A percentile compares a stretch with the other conserved stretches of the same genome.
Conservation (phyloP, 1,284 basidiomycete species). For the Sanghuangporus sanghuang region DNA sequence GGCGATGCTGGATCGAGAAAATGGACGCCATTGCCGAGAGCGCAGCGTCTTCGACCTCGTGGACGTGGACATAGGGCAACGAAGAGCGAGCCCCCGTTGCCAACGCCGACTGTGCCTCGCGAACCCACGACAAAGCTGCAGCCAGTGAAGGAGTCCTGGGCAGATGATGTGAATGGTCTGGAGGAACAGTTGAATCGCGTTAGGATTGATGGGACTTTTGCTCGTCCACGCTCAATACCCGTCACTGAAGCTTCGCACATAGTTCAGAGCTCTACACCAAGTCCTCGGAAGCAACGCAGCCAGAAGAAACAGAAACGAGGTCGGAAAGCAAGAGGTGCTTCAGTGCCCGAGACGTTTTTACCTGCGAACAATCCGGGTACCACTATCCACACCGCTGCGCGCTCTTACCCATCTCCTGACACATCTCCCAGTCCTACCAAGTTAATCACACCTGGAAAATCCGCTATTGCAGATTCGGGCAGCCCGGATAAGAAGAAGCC, state of each 20-base stretch:
- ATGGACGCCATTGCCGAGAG: neutral
- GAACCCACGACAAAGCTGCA: neutral
- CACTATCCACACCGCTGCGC: neutral
- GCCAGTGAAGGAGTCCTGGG: neutral
- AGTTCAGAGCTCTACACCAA: neutral
- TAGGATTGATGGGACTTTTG: neutral
- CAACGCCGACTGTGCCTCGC: neutral
- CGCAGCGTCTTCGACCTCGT: neutral
- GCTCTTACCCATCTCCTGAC: conserved; percentile 24
- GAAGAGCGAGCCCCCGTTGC: conserved; percentile 11
- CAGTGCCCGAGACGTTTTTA: neutral
- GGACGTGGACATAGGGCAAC: conserved; percentile 11
- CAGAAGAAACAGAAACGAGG: neutral
- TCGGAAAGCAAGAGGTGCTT: neutral
- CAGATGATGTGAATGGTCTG: neutral
- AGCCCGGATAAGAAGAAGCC: conserved; percentile 18
- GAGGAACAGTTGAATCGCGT: conserved; percentile 1
- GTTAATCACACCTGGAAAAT: neutral
- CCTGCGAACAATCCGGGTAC: neutral
- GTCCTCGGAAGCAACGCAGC: neutral
- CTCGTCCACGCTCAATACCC: neutral
- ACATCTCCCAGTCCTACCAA: conserved; percentile 7
- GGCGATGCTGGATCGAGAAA: conserved; percentile 13
- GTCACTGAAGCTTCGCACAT: neutral
- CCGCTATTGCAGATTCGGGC: conserved; percentile 12